Evolutionary conservation across 768 basidiomycete genomes (phyloP).

Genomic region (Sistotremastrum suecicum): DNA sequence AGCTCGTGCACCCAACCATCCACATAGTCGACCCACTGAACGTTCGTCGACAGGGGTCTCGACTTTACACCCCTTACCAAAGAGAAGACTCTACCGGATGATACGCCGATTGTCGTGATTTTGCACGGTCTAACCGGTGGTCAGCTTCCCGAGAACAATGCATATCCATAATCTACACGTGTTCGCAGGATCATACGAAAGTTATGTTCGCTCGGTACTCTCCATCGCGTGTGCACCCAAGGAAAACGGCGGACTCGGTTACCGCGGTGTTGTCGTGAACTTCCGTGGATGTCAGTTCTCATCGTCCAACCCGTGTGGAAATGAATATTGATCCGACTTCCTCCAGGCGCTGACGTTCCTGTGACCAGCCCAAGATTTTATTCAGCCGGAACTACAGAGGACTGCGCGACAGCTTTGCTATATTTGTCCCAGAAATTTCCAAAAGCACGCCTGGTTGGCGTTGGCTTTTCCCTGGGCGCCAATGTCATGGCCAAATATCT

Average conservation of each 20-base stretch:
- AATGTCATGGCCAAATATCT: constrained; percentile 84
- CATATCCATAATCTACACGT: constrained; percentile 1
- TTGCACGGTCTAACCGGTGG: constrained; percentile 35
- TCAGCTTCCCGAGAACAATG: constrained; percentile 6
- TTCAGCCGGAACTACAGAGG: constrained; percentile 82
- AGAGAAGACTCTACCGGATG: constrained; percentile 18
- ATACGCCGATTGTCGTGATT: constrained; percentile 28
- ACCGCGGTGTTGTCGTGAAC: constrained; percentile 82
- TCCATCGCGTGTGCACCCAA: constrained; percentile 56
- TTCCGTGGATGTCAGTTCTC: constrained; percentile 71
- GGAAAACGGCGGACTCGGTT: constrained; percentile 76
- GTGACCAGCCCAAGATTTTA: constrained; percentile 75
- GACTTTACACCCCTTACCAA: constrained; percentile 4
- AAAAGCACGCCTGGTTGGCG: constrained; percentile 64
- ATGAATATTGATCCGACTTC: neutral
- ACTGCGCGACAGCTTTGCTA: constrained; percentile 68
- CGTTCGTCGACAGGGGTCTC: constrained; percentile 1
- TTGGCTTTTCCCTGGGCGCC: constrained; percentile 91
- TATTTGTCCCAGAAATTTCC: constrained; percentile 66
- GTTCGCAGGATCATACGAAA: constrained; percentile 65
- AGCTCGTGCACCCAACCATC: neutral
- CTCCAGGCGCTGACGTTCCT: constrained; percentile 68
- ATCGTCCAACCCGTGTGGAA: constrained; percentile 1
- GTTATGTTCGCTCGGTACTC: constrained; percentile 76
- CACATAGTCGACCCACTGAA: neutral